Evolutionary conservation across 805 yeast species (phyloP).

Genomic region (Yarrowia hollandica): DNA sequence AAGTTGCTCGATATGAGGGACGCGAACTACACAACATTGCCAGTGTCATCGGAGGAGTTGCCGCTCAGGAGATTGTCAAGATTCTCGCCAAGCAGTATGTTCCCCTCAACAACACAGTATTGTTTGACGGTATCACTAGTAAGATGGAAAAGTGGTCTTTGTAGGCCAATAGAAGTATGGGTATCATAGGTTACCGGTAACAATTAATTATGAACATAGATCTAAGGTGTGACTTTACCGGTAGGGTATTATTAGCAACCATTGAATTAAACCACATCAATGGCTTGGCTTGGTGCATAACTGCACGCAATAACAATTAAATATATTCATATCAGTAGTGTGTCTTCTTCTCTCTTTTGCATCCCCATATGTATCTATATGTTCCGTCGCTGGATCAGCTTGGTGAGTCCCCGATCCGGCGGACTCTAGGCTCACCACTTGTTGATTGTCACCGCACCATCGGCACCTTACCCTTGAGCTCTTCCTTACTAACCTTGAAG

Average conservation of each 20-base stretch:
- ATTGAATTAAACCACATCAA: too few relatives aligned
- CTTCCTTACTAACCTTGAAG: conserved; percentile 52
- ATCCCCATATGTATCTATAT: conserved; percentile 4
- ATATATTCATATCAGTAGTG: conserved; percentile 13
- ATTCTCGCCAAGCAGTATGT: conserved; percentile 73
- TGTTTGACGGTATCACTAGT: conserved; percentile 71
- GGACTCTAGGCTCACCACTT: conserved; percentile 24
- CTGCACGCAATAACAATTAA: conserved; percentile 17
- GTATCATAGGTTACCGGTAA: too few relatives aligned
- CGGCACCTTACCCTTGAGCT: conserved; percentile 20
- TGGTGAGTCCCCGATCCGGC: conserved; percentile 25
- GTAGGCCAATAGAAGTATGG: too few relatives aligned
- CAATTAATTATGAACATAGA: too few relatives aligned
- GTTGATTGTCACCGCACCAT: conserved; percentile 28
- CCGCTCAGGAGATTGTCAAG: conserved; percentile 81
- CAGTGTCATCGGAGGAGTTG: conserved; percentile 80
- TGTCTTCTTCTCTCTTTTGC: background rate
- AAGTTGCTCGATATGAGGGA: conserved; percentile 42
- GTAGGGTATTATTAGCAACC: too few relatives aligned
- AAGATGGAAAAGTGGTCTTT: conserved; percentile 39
- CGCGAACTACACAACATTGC: conserved; percentile 57
- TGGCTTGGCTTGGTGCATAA: too few relatives aligned
- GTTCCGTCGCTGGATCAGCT: background rate
- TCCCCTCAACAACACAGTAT: conserved; percentile 68
- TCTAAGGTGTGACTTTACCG: too few relatives aligned